A percentile compares a stretch with the other conserved stretches of the same genome.
phyloP scores from a whole-genome alignment of 177 flowering plant species.

The Vitis hybrid region DNA sequence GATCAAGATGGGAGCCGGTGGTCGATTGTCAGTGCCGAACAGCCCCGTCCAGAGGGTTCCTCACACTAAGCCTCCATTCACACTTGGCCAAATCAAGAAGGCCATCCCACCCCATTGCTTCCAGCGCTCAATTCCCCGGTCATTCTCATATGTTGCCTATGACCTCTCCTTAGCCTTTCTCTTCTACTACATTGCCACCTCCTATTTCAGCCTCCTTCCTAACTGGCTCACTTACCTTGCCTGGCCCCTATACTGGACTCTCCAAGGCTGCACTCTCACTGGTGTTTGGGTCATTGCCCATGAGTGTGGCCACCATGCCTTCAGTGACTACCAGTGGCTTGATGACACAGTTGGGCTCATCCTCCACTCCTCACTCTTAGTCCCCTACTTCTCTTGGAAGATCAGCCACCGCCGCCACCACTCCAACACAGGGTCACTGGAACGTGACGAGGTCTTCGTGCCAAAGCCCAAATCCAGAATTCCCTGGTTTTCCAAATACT shows the following conservation, averaged over 20 bases:
- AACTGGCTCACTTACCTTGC: constrained; percentile 16
- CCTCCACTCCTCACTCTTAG: constrained; percentile 32
- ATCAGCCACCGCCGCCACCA: constrained; percentile 44
- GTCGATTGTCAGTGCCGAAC: neutral
- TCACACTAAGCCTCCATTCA: constrained; percentile 32
- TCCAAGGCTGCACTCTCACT: constrained; percentile 30
- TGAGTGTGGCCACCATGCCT: constrained; percentile 42
- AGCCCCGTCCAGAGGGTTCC: constrained; percentile 19
- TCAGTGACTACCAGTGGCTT: constrained; percentile 30
- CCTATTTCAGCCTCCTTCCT: constrained; percentile 20
- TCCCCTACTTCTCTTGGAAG: constrained; percentile 42
- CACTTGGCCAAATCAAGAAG: constrained; percentile 33
- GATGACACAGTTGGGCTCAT: constrained; percentile 32
- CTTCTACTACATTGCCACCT: constrained; percentile 31
- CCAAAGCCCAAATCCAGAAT: constrained; percentile 30
- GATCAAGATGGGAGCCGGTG: constrained; percentile 9
- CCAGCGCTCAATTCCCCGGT: constrained; percentile 31
- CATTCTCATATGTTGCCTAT: constrained; percentile 32
- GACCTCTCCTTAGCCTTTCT: constrained; percentile 23
- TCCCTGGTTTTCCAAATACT: constrained; percentile 25
- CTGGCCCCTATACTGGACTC: constrained; percentile 34
- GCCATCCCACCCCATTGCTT: constrained; percentile 47
- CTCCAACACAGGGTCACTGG: constrained; percentile 36
- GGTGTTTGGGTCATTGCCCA: constrained; percentile 44
- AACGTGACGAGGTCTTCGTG: constrained; percentile 40